Percentiles rank a stretch among this genome's conserved stretches.
Conservation (phyloP, 495 filamentous ascomycete species). For the Astrothelium macrocarpum region DNA sequence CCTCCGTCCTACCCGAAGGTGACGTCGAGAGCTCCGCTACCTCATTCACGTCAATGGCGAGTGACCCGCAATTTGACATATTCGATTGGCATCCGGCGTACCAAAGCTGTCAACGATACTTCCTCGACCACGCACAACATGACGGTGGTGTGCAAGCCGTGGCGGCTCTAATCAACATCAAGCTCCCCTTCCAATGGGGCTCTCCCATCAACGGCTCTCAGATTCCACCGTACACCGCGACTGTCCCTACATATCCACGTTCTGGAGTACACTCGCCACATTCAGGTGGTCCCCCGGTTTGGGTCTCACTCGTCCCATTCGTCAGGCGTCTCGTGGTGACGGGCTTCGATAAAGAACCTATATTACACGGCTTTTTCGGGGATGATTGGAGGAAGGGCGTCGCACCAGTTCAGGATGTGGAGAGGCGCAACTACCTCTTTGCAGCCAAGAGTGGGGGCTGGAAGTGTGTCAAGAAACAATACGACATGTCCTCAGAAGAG, state of each 20-base stretch:
- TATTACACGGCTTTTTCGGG: constrained; percentile 91
- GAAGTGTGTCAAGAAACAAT: constrained; percentile 76
- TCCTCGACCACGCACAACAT: constrained; percentile 87
- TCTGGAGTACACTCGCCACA: constrained; percentile 16
- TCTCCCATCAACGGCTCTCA: constrained; percentile 29
- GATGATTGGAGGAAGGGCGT: constrained; percentile 78
- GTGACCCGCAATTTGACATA: constrained; percentile 57
- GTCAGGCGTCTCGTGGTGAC: constrained; percentile 85
- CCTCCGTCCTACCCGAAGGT: not conserved
- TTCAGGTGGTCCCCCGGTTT: constrained; percentile 19
- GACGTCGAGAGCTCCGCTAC: constrained; percentile 7
- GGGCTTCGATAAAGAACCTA: constrained; percentile 73
- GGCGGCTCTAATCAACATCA: constrained; percentile 83
- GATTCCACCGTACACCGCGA: constrained; percentile 25
- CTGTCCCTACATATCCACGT: constrained; percentile 20
- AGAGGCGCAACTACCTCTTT: constrained; percentile 89
- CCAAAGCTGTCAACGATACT: constrained; percentile 85
- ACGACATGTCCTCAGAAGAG: constrained; percentile 74
- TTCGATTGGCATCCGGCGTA: constrained; percentile 91
- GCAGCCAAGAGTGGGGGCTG: constrained; percentile 86
- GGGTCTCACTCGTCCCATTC: constrained; percentile 75
- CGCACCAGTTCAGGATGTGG: constrained; percentile 74
- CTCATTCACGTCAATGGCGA: constrained; percentile 14
- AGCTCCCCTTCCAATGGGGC: constrained; percentile 56
- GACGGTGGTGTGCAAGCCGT: constrained; percentile 73